Conservation (phyloP, 305 asterid species). For the Plantago rigida region DNA sequence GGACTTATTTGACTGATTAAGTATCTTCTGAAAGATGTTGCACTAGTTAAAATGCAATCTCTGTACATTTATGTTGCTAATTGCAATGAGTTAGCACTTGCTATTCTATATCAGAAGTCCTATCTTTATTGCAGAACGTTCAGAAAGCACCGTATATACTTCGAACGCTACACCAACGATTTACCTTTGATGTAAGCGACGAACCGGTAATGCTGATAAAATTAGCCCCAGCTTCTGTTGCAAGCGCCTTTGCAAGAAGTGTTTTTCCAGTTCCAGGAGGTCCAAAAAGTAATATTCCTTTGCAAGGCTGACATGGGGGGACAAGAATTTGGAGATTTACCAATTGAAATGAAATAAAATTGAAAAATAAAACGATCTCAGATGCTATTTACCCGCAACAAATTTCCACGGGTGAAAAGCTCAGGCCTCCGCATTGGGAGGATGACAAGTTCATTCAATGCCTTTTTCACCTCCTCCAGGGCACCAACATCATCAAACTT, state of each 20-base stretch:
- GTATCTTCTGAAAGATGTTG: too few species aligned
- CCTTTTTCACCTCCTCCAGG: slow-evolving; percentile 86
- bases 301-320: slow-evolving; percentile 67
- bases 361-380: slow-evolving; percentile 6
- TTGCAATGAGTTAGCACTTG: not conserved
- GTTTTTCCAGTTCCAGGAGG: slow-evolving; percentile 99
- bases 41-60: too few species aligned
- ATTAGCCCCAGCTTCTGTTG: slow-evolving; percentile 97
- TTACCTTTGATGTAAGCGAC: slow-evolving; percentile 89
- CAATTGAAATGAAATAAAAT: slow-evolving; percentile 16
- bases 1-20: too few species aligned
- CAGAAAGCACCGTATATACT: too few species aligned
- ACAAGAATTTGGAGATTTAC: not conserved
- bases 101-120: too few species aligned
- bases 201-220: slow-evolving; percentile 96
- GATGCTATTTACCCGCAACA: slow-evolving; percentile 59
- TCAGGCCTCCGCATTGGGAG: slow-evolving; percentile 99
- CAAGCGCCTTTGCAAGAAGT: slow-evolving; percentile 92
- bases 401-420: slow-evolving; percentile 87
- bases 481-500: slow-evolving; percentile 96
- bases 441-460: slow-evolving; percentile 83
- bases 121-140: too few species aligned
- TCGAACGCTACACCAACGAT: too few species aligned
- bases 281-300: slow-evolving; percentile 91
- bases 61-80: too few species aligned